Evolutionary conservation across 208 protist genomes (phyloP).

Genomic region (Crithidia thermophila): DNA sequence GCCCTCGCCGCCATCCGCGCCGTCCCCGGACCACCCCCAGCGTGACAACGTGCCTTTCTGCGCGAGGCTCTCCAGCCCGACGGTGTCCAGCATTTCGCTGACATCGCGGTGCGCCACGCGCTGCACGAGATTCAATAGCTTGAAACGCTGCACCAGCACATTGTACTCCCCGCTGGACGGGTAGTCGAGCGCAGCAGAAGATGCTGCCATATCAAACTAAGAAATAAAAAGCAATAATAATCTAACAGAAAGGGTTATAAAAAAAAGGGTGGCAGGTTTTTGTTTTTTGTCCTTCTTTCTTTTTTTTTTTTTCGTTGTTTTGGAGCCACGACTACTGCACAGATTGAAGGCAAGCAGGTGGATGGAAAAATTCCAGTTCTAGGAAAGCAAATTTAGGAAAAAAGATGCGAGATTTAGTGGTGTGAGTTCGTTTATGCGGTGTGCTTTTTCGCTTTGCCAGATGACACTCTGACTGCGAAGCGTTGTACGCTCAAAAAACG

Average conservation of each 20-base stretch:
- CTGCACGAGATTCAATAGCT: slow-evolving; percentile 85
- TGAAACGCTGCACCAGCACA: slow-evolving; percentile 84
- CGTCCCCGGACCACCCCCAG: background rate
- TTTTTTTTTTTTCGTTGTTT: background rate
- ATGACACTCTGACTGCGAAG: no score
- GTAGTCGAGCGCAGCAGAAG: slow-evolving; percentile 26
- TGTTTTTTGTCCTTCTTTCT: background rate
- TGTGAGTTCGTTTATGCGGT: background rate
- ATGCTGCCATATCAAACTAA: slow-evolving; percentile 8
- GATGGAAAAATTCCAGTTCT: background rate
- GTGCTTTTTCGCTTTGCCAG: no score
- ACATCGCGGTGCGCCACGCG: slow-evolving; percentile 84
- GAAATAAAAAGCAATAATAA: no score
- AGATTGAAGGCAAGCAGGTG: background rate
- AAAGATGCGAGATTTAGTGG: no score
- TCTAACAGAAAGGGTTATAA: no score
- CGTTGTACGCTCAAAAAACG: no score
- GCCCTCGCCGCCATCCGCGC: background rate
- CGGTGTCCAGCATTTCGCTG: slow-evolving; percentile 76
- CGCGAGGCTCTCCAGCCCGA: slow-evolving; percentile 71
- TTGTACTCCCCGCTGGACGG: slow-evolving; percentile 56
- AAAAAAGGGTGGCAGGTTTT: background rate
- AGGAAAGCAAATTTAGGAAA: background rate
- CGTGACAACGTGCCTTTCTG: slow-evolving; percentile 50
- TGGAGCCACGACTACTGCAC: no score